These are phyloP conservation scores for Phytophthora sojae DNA, from an alignment of 352 stramenopile species.

Conservation along the genomic window DNA sequence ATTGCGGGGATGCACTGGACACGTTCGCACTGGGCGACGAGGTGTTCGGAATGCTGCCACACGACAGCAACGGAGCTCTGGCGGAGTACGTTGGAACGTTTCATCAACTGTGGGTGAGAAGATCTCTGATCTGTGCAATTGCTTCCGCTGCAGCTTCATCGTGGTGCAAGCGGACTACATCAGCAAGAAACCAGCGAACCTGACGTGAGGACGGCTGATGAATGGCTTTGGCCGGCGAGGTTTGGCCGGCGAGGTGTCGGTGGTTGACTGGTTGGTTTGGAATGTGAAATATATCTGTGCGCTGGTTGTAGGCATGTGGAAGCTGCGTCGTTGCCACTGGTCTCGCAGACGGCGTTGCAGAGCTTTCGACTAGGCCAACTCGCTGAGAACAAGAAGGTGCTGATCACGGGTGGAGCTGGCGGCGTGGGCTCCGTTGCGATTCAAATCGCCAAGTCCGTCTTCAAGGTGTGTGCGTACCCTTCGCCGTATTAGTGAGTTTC, in stretches of 20 bases:
- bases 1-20: slow-evolving; percentile 60
- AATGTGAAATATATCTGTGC: background rate
- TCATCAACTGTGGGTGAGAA: background rate
- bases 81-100: slow-evolving; percentile 57
- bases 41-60: slow-evolving; percentile 79
- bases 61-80: slow-evolving; percentile 66
- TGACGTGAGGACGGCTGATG: slow-evolving; percentile 46
- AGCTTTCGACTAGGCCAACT: slow-evolving; percentile 61
- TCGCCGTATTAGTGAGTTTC: background rate
- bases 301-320: slow-evolving; percentile 57
- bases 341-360: slow-evolving; percentile 58
- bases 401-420: slow-evolving; percentile 76
- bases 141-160: slow-evolving; percentile 44
- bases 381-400: slow-evolving; percentile 69
- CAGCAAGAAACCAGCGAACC: slow-evolving; percentile 69
- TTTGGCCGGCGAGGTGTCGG: too few relatives aligned
- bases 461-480: slow-evolving; percentile 51
- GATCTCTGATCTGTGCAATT: background rate
- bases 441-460: slow-evolving; percentile 79
- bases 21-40: slow-evolving; percentile 69
- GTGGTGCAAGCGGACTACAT: slow-evolving; percentile 65
- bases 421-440: slow-evolving; percentile 77
- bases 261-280: background rate
- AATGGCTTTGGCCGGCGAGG: background rate
- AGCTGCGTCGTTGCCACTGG: slow-evolving; percentile 71